phyloP scores from a whole-genome alignment of 805 yeast species.

The Starmerella potacharoeniae region DNA sequence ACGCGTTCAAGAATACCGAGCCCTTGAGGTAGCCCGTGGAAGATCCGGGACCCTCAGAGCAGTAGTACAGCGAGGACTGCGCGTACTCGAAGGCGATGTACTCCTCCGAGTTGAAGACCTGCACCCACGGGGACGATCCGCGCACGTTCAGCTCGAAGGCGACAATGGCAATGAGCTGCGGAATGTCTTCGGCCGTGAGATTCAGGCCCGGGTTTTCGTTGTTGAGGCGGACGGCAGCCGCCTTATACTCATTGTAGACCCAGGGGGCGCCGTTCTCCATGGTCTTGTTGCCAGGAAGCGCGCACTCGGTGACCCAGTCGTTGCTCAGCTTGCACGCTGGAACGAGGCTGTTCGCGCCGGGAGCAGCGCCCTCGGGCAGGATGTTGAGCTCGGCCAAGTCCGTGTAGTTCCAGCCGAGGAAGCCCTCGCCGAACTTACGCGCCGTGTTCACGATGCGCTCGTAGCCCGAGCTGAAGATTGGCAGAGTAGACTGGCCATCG shows the following conservation, averaged over 20 bases:
- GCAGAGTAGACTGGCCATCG: slow-evolving; percentile 31
- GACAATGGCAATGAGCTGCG: slow-evolving; percentile 35
- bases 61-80: slow-evolving; percentile 22
- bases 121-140: slow-evolving; percentile 36
- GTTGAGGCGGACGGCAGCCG: slow-evolving; percentile 22
- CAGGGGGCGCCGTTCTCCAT: slow-evolving; percentile 9
- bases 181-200: slow-evolving; percentile 33
- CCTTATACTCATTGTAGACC: slow-evolving; percentile 15
- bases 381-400: slow-evolving; percentile 20
- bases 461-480: slow-evolving; percentile 45
- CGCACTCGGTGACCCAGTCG: slow-evolving; percentile 14
- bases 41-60: slow-evolving; percentile 27
- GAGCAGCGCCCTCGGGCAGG: slow-evolving; percentile 19
- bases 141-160: slow-evolving; percentile 42
- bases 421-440: slow-evolving; percentile 25
- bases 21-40: slow-evolving; percentile 30
- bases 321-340: slow-evolving; percentile 13
- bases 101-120: slow-evolving; percentile 25
- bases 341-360: slow-evolving; percentile 22
- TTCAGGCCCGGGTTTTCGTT: slow-evolving; percentile 27
- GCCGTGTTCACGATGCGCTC: slow-evolving; percentile 34
- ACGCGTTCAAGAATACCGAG: slow-evolving; percentile 39
- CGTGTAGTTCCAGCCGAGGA: slow-evolving; percentile 23
- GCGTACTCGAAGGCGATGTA: slow-evolving; percentile 24
- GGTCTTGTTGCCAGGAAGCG: slow-evolving; percentile 2